Conservation (phyloP, 1,284 basidiomycete species). For the Leccinum variabile region DNA sequence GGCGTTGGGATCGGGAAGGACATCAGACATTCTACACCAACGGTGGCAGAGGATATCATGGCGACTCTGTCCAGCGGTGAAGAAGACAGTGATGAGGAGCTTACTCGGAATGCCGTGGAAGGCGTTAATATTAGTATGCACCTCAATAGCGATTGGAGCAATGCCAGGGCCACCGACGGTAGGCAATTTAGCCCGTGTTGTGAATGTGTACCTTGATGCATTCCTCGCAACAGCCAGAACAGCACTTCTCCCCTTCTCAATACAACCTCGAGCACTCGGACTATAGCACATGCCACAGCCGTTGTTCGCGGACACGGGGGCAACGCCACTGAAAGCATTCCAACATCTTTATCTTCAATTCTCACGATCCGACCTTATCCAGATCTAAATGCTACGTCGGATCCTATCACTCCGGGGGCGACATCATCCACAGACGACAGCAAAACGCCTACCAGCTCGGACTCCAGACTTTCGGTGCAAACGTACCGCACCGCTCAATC, state of each 20-base stretch:
- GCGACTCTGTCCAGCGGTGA: conserved; percentile 45
- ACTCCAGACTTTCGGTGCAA: conserved; percentile 62
- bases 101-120: conserved; percentile 62
- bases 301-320: conserved; percentile 53
- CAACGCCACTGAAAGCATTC: conserved; percentile 42
- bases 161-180: conserved; percentile 40
- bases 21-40: conserved; percentile 38
- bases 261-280: conserved; percentile 48
- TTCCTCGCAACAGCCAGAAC: conserved; percentile 35
- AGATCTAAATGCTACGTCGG: conserved; percentile 44
- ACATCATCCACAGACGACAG: conserved; percentile 33
- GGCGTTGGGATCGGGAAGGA: conserved; percentile 70
- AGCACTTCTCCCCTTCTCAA: conserved; percentile 61
- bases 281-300: conserved; percentile 55
- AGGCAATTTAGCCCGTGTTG: conserved; percentile 19
- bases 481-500: conserved; percentile 66
- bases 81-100: conserved; percentile 57
- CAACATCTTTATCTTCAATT: conserved; percentile 68
- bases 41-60: conserved; percentile 28
- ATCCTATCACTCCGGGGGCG: conserved; percentile 35
- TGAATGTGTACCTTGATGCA: conserved; percentile 17
- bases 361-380: conserved; percentile 64
- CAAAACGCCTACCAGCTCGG: conserved; percentile 24
- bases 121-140: conserved; percentile 50
- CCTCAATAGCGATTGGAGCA: conserved; percentile 50